Base-by-base conservation (phyloP, 2,329 filamentous ascomycete species). In the Beauveria sp. region DNA sequence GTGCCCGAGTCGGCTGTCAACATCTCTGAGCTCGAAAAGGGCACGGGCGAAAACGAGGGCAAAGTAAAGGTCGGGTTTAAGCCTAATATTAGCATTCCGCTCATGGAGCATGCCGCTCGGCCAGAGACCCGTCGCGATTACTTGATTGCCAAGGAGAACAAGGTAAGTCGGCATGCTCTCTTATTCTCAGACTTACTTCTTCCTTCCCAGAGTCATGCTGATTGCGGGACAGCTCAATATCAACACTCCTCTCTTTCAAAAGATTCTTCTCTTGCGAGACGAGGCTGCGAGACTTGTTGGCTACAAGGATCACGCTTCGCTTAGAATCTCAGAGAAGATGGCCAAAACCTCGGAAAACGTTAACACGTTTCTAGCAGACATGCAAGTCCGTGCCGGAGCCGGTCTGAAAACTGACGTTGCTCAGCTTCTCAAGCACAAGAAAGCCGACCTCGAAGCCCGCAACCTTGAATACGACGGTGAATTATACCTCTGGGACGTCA, bases 311-410 rank as follows among this genome's bases (percentile, higher is more conserved):
- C 89, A 93, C 71, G 90, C 90, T 22, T 82, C 86, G 52, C 87
- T 92, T 72, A 79, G 83, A 53, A 87, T 95, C 46, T 89, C 92
- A 70, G 86, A 90, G 69, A 93, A 92, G 81, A 95, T 95, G 90
- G 89, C 90, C 50, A 92, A 93, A 79, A 86, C 82, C 1, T 82
- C 88, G 2, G 81, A 85, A 69, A 88, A 83, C 0, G 90, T 95
- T 12, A 82, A 88, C 65, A 82, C 85, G 58, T 93, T 95, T 73
- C 77, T 95, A 6, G 81, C 79, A 6, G 89, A 93, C 70, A 78
- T 95, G 64, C 84, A 86, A 62, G 78, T 75, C 31, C 85, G 88
- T 58, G 79, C 95, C 38, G 79, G 83, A 0, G 83, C 86, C 0
- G 90, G 90, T 26, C 89, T 89, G 24, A 75, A 80, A 61, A 86